These are phyloP conservation scores for Oidiodendron maius DNA, from an alignment of 495 filamentous ascomycete species.

Conservation along the genomic window DNA sequence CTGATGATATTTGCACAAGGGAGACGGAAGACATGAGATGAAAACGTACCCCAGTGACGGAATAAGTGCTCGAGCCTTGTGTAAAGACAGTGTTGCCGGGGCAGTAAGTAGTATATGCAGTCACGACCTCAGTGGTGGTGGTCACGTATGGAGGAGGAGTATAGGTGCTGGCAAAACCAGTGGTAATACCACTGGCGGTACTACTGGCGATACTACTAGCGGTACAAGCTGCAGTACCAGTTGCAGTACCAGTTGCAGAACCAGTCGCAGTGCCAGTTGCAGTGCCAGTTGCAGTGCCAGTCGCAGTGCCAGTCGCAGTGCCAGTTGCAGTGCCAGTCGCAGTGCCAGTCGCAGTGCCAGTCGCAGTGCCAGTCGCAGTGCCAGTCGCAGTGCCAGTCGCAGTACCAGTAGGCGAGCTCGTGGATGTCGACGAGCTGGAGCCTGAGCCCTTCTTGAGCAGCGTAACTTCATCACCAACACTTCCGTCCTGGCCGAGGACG, in stretches of 20 bases:
- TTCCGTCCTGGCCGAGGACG: constrained; percentile 37
- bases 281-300: constrained; percentile 20
- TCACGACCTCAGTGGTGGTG: constrained; percentile 20
- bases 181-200: too few relatives aligned
- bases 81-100: constrained; percentile 16
- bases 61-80: constrained; percentile 19
- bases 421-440: too few relatives aligned
- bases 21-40: neutral
- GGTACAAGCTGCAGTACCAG: too few relatives aligned
- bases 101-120: constrained; percentile 24
- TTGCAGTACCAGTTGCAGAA: constrained; percentile 19
- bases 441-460: too few relatives aligned
- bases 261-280: constrained; percentile 16
- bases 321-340: neutral
- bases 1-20: neutral
- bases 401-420: neutral
- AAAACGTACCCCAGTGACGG: constrained; percentile 17
- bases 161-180: too few relatives aligned
- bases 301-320: constrained; percentile 22
- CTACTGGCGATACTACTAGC: too few relatives aligned
- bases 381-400: neutral
- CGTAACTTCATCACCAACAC: constrained; percentile 36
- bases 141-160: constrained; percentile 1
- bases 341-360: constrained; percentile 10
- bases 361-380: constrained; percentile 7